Evolutionary conservation across 2,329 filamentous ascomycete species (phyloP), one percentile per base, ranked within the genome.

Genomic region (Cytospora mali): DNA sequence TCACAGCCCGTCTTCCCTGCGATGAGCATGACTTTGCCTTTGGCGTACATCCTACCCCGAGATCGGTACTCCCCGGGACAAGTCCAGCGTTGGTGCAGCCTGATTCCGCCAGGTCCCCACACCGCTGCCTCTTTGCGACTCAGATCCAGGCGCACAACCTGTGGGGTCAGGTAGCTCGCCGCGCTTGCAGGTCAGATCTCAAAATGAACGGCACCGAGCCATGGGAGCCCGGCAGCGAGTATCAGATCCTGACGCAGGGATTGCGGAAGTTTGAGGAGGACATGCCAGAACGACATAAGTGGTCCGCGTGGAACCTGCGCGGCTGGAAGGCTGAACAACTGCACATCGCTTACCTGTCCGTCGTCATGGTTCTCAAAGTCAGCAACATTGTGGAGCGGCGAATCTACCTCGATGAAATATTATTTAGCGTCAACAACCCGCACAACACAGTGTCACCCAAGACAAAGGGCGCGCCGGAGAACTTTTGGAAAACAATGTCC

Each of bases 21-120:
- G 69, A 74, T 25, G 75, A 77, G 66, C 66, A 66, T 18, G 75
- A 77, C 51, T 77, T 77, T 61, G 71, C 74, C 9, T 77, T 77
- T 63, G 75, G 74, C 6, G 51, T 64, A 3, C 54, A 68, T 5
- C 72, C 74, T 3, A 28, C 61, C 0, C 66, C 70, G 11, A 67
- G 75, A 1, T 73, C 74, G 4, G 75, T 72, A 6, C 69, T 77
- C 0, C 58, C 66, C 0, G 75, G 73, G 2, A 76, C 74, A 2
- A 67, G 69, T 16, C 71, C 75, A 0, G 72, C 72, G 1, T 56
- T 64, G 9, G 57, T 62, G 2, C 65, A 73, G 49, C 73, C 73
- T 1, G 60, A 65, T 0, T 62, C 73, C 9, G 67, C 69, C 6
- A 62, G 62, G 25, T 62, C 68, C 0, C 65, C 68, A 2, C 63